Conservation (phyloP, 2,329 filamentous ascomycete species). For the Plenodomus tracheiphilus region DNA sequence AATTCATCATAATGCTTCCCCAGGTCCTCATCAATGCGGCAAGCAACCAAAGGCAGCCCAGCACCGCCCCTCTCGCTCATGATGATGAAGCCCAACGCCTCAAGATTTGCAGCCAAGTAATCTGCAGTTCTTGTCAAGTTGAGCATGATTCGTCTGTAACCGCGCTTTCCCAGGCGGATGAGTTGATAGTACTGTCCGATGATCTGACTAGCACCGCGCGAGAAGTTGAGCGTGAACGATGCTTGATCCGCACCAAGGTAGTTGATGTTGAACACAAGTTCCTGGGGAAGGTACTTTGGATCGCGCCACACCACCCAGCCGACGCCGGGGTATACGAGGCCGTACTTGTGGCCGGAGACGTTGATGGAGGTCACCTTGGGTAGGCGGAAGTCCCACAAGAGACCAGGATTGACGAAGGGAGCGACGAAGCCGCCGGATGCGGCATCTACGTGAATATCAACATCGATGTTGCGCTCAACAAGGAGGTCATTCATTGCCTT, state of each 20-base stretch:
- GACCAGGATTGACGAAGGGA: slow-evolving; percentile 81
- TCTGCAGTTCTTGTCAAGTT: slow-evolving; percentile 90
- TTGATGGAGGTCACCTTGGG: slow-evolving; percentile 92
- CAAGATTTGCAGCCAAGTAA: slow-evolving; percentile 75
- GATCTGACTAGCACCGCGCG: slow-evolving; percentile 90
- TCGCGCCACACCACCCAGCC: slow-evolving; percentile 90
- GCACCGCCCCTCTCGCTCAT: slow-evolving; percentile 78
- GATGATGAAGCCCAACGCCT: slow-evolving; percentile 79
- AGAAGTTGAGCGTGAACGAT: slow-evolving; percentile 97
- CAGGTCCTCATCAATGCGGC: slow-evolving; percentile 67
- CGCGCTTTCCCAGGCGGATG: slow-evolving; percentile 89
- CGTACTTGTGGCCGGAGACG: slow-evolving; percentile 88
- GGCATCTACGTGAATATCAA: slow-evolving; percentile 91
- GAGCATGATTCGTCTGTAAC: slow-evolving; percentile 90
- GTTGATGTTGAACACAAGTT: slow-evolving; percentile 99
- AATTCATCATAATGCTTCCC: slow-evolving; percentile 61
- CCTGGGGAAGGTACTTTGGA: slow-evolving; percentile 70
- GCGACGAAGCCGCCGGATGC: slow-evolving; percentile 91
- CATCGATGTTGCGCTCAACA: slow-evolving; percentile 72
- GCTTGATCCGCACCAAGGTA: slow-evolving; percentile 95
- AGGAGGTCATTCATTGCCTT: slow-evolving; percentile 90
- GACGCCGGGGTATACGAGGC: slow-evolving; percentile 79
- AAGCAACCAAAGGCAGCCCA: slow-evolving; percentile 88
- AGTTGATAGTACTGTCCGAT: slow-evolving; percentile 98
- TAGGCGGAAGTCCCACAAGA: slow-evolving; percentile 91